phyloP scores from a whole-genome alignment of 1,139 yeast species.

The Yamadazyma triangularis region DNA sequence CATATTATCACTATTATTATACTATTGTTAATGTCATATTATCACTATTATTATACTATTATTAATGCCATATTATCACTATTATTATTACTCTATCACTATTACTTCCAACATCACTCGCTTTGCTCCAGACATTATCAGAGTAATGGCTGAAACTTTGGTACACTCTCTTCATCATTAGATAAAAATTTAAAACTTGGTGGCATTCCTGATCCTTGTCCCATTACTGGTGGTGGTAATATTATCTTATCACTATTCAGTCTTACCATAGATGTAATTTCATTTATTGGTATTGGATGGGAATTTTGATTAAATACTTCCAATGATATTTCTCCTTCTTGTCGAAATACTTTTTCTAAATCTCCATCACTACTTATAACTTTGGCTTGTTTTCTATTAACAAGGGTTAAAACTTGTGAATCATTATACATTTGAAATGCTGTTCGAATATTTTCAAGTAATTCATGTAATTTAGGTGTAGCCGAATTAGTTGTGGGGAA shows the following conservation, averaged over 20 bases:
- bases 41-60: no score
- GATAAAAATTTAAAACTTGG: constrained; percentile 19
- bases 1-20: no score
- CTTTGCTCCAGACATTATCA: no score
- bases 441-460: constrained; percentile 62
- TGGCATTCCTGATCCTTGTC: constrained; percentile 9
- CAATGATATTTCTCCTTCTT: constrained; percentile 26
- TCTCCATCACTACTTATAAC: constrained; percentile 30
- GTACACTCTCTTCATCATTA: constrained; percentile 24
- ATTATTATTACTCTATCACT: no score
- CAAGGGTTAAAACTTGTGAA: constrained; percentile 17
- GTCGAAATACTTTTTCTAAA: constrained; percentile 30
- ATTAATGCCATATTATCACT: no score
- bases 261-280: constrained; percentile 28
- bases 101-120: no score
- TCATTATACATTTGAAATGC: constrained; percentile 51
- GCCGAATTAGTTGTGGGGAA: constrained; percentile 58
- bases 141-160: constrained; percentile 37
- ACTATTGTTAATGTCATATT: no score
- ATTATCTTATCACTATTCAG: constrained; percentile 19
- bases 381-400: constrained; percentile 17
- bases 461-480: constrained; percentile 65
- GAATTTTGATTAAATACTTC: constrained; percentile 32
- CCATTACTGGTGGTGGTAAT: constrained; percentile 29
- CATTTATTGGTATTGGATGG: constrained; percentile 32